phyloP scores from a whole-genome alignment of 306 rosid genomes.

The Rosa lucieae region DNA sequence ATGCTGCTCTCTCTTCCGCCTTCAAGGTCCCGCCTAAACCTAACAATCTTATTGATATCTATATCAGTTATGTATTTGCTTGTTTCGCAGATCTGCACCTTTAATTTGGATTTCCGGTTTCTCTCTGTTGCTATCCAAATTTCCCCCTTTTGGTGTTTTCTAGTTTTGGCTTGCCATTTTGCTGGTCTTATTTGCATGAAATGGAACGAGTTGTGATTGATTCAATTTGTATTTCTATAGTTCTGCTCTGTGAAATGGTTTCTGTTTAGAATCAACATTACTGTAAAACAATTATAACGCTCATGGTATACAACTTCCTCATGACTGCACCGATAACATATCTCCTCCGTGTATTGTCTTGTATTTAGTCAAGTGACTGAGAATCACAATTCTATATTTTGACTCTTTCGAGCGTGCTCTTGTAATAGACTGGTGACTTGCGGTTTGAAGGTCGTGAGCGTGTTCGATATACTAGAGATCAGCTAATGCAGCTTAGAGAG shows the following conservation, averaged over 20 bases:
- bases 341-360: no score
- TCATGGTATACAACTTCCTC: no score
- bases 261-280: no score
- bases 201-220: background rate
- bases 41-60: no score
- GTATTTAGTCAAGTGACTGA: background rate
- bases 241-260: background rate
- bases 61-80: background rate
- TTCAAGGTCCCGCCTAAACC: slow-evolving; percentile 25
- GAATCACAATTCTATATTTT: background rate
- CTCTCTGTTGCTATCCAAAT: background rate
- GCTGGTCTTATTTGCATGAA: background rate
- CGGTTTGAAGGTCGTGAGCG: slow-evolving; percentile 41
- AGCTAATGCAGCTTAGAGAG: slow-evolving; percentile 39
- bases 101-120: background rate
- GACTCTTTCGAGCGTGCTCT: background rate
- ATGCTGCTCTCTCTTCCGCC: slow-evolving; percentile 20
- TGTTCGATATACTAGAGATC: slow-evolving; percentile 39
- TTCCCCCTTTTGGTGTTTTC: background rate
- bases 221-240: no score
- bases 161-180: background rate
- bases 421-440: slow-evolving; percentile 33
- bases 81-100: background rate
- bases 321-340: no score
- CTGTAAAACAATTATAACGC: no score